Evolutionary conservation across 805 yeast species (phyloP), one percentile per base, ranked within the genome.

Genomic region (Cyberlindnera petersonii): DNA sequence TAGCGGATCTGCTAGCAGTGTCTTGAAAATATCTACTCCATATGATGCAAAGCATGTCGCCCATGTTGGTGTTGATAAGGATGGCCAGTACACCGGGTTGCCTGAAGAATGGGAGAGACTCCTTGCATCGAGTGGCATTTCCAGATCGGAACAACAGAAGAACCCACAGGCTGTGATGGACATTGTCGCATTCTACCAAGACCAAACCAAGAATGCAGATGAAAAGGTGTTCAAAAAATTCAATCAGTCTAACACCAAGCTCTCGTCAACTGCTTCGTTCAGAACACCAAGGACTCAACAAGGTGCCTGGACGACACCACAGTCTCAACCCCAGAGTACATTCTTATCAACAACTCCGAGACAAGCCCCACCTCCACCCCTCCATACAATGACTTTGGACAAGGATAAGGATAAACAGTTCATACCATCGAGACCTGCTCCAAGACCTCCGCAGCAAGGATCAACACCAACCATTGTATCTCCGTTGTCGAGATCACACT

Each of bases 111-210:
- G 98, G 98, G 87, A 87, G 46, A 74, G 77, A 46, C 68, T 89
- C 24, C 69, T 93, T 37, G 73, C 82, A 10, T 85, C 93, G 2
- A 83, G 88, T 53, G 96, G 96, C 37, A 88, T 93, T 43, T 78
- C 96, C 6, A 79, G 75, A 47, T 83, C 77, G 47, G 98, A 93
- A 54, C 95, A 87, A 64, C 81, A 82, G 56, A 85, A 82, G 45
- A 86, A 93, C 61, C 96, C 97, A 2, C 89, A 86, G 60, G 96
- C 96, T 1, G 95, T 93, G 5, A 83, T 83, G 72, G 95, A 87
- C 54, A 88, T 86, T 43, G 87, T 87, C 20, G 87, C 86, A 31
- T 87, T 87, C 57, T 87, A 87, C 60, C 86, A 80, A 53, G 83
- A 79, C 48, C 70, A 65, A 20, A 64, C 72, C 0, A 69, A 67